Conservation (phyloP, 1,284 basidiomycete species). For the Leccinum subrobustum region DNA sequence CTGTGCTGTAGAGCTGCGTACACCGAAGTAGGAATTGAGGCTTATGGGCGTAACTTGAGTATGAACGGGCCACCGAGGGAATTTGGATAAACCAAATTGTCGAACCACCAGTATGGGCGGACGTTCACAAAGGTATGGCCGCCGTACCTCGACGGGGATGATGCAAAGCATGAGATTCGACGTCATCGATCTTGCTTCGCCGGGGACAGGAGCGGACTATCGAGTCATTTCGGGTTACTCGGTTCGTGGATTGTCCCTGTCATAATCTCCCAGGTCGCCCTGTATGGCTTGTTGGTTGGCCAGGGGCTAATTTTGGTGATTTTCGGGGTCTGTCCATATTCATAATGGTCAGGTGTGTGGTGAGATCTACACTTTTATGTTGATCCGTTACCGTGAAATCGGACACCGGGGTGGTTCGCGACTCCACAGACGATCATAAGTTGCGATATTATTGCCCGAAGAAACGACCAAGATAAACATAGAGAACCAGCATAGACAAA, state of each 20-base stretch:
- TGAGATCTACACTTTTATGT: slow-evolving; percentile 32
- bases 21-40: slow-evolving; percentile 31
- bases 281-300: slow-evolving; percentile 23
- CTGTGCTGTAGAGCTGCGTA: slow-evolving; percentile 26
- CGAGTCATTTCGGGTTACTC: slow-evolving; percentile 22
- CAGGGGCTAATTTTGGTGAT: slow-evolving; percentile 27
- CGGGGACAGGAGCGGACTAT: slow-evolving; percentile 19
- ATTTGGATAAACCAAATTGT: slow-evolving; percentile 12
- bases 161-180: slow-evolving; percentile 20
- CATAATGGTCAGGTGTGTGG: slow-evolving; percentile 3
- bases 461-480: slow-evolving; percentile 20
- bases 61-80: slow-evolving; percentile 16
- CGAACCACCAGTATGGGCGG: slow-evolving; percentile 40
- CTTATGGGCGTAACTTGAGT: slow-evolving; percentile 35
- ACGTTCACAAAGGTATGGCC: slow-evolving; percentile 46
- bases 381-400: slow-evolving; percentile 27
- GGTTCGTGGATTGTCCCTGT: slow-evolving; percentile 18
- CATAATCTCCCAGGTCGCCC: slow-evolving; percentile 22
- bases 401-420: slow-evolving; percentile 12
- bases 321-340: slow-evolving; percentile 8
- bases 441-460: slow-evolving; percentile 19
- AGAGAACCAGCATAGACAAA: slow-evolving; percentile 18
- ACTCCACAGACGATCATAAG: slow-evolving; percentile 20
- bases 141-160: slow-evolving; percentile 31
- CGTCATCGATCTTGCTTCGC: slow-evolving; percentile 24